Conservation (phyloP, 2,329 filamentous ascomycete species). For the Colletotrichum falcatum region DNA sequence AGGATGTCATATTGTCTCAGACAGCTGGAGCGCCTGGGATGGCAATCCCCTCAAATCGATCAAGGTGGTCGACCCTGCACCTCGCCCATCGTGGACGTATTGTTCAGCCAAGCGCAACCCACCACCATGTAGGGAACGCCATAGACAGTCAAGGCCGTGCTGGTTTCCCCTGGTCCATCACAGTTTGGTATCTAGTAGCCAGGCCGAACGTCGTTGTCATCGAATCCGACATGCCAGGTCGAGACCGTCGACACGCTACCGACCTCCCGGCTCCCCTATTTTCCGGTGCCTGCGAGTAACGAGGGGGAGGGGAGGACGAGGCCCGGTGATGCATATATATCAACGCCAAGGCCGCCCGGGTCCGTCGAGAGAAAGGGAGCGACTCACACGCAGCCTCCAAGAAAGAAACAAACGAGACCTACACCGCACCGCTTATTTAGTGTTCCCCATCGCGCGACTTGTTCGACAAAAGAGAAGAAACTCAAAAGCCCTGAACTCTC, state of each 20-base stretch:
- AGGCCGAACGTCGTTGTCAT: background rate
- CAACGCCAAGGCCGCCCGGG: background rate
- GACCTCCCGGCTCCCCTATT: background rate
- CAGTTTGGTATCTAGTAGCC: background rate
- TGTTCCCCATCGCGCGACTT: background rate
- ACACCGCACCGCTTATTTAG: background rate
- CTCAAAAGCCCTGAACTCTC: background rate
- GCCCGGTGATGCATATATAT: background rate
- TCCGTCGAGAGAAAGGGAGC: background rate
- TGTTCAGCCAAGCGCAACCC: constrained; percentile 4
- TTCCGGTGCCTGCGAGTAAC: background rate
- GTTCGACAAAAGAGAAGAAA: background rate
- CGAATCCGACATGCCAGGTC: background rate
- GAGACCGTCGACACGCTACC: background rate
- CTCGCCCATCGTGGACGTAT: background rate
- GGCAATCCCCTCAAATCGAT: background rate
- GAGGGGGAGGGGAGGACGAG: background rate
- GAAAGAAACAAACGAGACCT: background rate
- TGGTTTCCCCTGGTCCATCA: background rate
- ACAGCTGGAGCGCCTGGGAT: background rate
- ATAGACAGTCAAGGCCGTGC: background rate
- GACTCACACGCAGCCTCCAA: background rate
- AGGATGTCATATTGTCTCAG: background rate
- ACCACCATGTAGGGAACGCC: constrained; percentile 8
- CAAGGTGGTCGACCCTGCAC: constrained; percentile 8